Evolutionary conservation across 768 basidiomycete species (phyloP).

Genomic region (Tulasnella calospora): DNA sequence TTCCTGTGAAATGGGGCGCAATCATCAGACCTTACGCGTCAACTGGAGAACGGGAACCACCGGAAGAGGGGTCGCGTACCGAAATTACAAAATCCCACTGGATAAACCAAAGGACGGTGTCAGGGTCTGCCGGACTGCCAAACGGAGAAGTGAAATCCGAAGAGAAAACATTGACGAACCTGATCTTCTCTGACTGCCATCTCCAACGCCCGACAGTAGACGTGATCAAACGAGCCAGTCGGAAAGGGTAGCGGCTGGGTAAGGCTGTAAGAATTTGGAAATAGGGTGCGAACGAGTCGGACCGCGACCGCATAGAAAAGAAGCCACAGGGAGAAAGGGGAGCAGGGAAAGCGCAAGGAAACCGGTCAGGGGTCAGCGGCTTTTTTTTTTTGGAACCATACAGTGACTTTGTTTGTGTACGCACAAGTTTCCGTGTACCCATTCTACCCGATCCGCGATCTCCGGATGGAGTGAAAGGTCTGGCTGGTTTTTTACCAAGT

Average conservation of each 20-base stretch:
- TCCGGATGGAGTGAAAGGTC: slow-evolving; percentile 11
- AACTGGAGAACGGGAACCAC: background rate
- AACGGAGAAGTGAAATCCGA: background rate
- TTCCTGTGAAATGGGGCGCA: background rate
- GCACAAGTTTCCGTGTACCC: slow-evolving; percentile 24
- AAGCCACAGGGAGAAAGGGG: background rate
- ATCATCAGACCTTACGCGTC: background rate
- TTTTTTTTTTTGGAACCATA: background rate
- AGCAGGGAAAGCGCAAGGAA: background rate
- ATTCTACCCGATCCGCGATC: slow-evolving; percentile 15
- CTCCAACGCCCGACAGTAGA: slow-evolving; percentile 3
- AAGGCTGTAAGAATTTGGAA: background rate
- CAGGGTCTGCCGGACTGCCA: background rate
- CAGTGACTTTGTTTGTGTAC: background rate
- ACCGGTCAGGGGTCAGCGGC: background rate
- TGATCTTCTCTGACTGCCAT: slow-evolving; percentile 17
- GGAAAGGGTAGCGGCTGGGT: slow-evolving; percentile 8
- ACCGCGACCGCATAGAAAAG: background rate
- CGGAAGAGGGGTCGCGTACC: background rate
- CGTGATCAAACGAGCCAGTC: slow-evolving; percentile 15
- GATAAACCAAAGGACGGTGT: background rate
- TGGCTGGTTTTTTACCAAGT: slow-evolving; percentile 15
- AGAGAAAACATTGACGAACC: slow-evolving; percentile 2
- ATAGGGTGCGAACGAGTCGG: background rate
- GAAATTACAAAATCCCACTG: slow-evolving; percentile 22